Percentiles rank a stretch among this genome's conserved stretches.
Evolutionary conservation across 805 yeast species (phyloP).

Genomic region (Zygoascus bituminiphila): DNA sequence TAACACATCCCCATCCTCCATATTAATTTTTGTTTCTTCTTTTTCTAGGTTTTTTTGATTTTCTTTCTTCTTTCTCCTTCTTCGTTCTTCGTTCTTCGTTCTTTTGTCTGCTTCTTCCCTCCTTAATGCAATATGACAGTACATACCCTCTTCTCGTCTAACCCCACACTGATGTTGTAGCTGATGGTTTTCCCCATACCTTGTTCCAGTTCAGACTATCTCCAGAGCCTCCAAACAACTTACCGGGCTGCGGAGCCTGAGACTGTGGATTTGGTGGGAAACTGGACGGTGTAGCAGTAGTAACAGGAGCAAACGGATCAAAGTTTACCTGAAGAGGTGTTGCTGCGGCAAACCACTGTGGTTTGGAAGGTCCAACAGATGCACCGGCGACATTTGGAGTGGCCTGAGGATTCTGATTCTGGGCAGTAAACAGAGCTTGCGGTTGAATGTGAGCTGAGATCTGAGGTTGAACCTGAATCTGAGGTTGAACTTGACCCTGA

Average conservation of each 20-base stretch:
- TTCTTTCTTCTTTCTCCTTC: too few relatives aligned
- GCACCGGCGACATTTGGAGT: too few relatives aligned
- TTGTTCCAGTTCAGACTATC: slow-evolving; percentile 12
- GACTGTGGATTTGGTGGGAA: too few relatives aligned
- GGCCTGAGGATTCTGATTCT: too few relatives aligned
- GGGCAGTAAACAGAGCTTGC: too few relatives aligned
- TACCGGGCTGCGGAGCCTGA: not conserved
- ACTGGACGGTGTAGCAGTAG: too few relatives aligned
- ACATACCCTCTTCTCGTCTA: not conserved
- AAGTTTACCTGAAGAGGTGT: not conserved
- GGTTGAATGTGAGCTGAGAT: not conserved
- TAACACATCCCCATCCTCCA: not conserved
- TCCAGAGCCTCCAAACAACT: not conserved
- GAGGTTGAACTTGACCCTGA: not conserved
- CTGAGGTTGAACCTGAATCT: not conserved
- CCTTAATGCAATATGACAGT: not conserved
- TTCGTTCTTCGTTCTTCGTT: too few relatives aligned
- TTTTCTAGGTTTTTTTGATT: too few relatives aligned
- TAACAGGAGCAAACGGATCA: not conserved
- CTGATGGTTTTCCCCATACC: slow-evolving; percentile 15
- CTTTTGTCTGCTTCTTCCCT: too few relatives aligned
- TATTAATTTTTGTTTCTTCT: not conserved
- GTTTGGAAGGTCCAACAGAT: not conserved
- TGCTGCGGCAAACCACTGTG: not conserved
- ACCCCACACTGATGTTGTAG: slow-evolving; percentile 18